phyloP scores from a whole-genome alignment of 371 early-diverging fungal genomes.

The Zychaea mexicana region DNA sequence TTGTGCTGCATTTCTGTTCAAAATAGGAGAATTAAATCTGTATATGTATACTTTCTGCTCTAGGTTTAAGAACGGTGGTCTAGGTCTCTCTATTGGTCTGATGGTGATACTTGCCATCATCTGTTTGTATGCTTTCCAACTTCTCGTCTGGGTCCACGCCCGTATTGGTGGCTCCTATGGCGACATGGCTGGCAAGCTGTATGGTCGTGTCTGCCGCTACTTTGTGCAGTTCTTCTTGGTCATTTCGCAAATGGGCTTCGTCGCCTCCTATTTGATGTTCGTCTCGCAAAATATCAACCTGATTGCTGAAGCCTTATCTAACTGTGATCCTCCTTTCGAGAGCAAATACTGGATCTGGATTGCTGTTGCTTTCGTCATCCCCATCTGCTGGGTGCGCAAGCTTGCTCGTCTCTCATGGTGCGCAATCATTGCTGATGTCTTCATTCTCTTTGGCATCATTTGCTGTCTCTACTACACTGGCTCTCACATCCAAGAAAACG shows the following conservation, averaged over 20 bases:
- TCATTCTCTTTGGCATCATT: constrained; percentile 71
- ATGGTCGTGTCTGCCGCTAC: constrained; percentile 59
- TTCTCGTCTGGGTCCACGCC: constrained; percentile 34
- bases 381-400: constrained; percentile 68
- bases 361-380: constrained; percentile 62
- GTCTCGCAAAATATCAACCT: constrained; percentile 46
- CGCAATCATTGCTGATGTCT: constrained; percentile 75
- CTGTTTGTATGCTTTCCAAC: constrained; percentile 31
- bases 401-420: constrained; percentile 68
- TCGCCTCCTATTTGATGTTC: constrained; percentile 49
- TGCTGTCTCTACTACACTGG: constrained; percentile 47
- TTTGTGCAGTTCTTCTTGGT: constrained; percentile 64
- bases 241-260: constrained; percentile 68
- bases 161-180: constrained; percentile 73
- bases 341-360: constrained; percentile 60
- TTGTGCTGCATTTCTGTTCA: too few species aligned
- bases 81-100: constrained; percentile 29
- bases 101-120: constrained; percentile 33
- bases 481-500: constrained; percentile 27
- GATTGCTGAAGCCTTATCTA: constrained; percentile 45
- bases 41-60: neutral
- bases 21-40: neutral
- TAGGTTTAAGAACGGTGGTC: constrained; percentile 41
- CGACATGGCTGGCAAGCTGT: constrained; percentile 73
- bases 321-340: constrained; percentile 30